Conservation (phyloP, 2,329 filamentous ascomycete genomes). For the Epichloe gansuensis region DNA sequence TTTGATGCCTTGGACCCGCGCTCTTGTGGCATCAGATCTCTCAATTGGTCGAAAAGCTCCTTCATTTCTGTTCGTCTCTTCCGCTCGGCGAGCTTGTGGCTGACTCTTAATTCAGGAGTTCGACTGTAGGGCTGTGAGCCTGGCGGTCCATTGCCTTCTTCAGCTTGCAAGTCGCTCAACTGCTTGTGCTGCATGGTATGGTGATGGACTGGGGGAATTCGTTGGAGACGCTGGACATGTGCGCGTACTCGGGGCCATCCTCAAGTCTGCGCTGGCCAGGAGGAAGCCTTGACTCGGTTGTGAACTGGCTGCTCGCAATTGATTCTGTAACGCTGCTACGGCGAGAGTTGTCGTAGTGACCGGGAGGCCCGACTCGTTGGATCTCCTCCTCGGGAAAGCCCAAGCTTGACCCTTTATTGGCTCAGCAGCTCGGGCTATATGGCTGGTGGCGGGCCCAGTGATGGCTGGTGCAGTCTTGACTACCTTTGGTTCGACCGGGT, state of each 20-base stretch:
- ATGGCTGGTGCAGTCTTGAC: conserved; percentile 63
- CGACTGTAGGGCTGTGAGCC: conserved; percentile 67
- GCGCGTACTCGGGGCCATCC: conserved; percentile 41
- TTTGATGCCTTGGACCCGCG: conserved; percentile 78
- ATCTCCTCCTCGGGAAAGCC: conserved; percentile 68
- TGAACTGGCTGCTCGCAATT: conserved; percentile 68
- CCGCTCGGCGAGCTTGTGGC: conserved; percentile 74
- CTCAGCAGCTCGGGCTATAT: conserved; percentile 58
- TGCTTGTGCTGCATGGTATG: conserved; percentile 67
- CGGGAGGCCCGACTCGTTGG: conserved; percentile 31
- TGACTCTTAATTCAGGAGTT: conserved; percentile 70
- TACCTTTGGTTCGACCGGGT: conserved; percentile 38
- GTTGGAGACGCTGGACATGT: conserved; percentile 36
- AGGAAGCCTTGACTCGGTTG: conserved; percentile 59
- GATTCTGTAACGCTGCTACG: conserved; percentile 69
- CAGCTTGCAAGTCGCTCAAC: conserved; percentile 51
- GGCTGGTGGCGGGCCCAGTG: conserved; percentile 54
- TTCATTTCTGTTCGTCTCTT: conserved; percentile 85
- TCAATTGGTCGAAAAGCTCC: conserved; percentile 68
- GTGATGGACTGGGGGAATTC: conserved; percentile 55
- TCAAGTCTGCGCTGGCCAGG: conserved; percentile 61
- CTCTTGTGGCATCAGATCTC: conserved; percentile 68
- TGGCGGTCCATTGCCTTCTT: conserved; percentile 37
- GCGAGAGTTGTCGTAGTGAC: conserved; percentile 48
- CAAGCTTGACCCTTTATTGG: conserved; percentile 74